A percentile compares a stretch with the other conserved stretches of the same genome.
phyloP scores from a whole-genome alignment of 345 rosid genomes.

The Gossypium ekmanianum region DNA sequence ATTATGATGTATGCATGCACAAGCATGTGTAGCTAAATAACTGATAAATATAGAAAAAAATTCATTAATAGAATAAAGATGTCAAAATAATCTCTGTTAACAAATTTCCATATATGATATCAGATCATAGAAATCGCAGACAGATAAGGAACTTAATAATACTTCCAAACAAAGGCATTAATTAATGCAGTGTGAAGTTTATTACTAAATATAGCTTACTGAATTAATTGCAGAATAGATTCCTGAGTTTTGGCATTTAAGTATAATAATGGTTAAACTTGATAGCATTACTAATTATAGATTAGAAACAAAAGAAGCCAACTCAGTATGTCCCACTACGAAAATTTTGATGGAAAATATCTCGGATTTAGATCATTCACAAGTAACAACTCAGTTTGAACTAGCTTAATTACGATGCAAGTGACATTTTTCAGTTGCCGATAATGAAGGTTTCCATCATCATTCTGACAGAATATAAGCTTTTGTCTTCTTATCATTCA shows the following conservation, averaged over 20 bases:
- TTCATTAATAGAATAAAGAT: neutral
- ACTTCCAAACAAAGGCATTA: neutral
- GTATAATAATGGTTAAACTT: neutral
- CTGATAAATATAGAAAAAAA: neutral
- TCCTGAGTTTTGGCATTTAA: neutral
- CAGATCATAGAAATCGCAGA: neutral
- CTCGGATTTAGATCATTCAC: conserved; percentile 1
- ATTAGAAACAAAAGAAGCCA: neutral
- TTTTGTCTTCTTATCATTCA: neutral
- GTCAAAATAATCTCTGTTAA: neutral
- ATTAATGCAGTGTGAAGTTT: neutral
- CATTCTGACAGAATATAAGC: neutral
- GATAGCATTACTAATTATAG: conserved; percentile 3
- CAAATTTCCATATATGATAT: neutral
- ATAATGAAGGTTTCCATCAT: neutral
- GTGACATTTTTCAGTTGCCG: neutral
- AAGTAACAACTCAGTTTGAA: neutral
- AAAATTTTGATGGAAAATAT: neutral
- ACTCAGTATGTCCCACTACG: neutral
- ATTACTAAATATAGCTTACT: conserved; percentile 10
- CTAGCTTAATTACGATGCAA: neutral
- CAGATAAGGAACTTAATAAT: neutral
- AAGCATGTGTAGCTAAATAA: neutral
- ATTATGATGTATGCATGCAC: neutral
- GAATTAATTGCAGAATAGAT: conserved; percentile 12